Conservation (phyloP, 306 rosid genomes). For the Vicia villosa region DNA sequence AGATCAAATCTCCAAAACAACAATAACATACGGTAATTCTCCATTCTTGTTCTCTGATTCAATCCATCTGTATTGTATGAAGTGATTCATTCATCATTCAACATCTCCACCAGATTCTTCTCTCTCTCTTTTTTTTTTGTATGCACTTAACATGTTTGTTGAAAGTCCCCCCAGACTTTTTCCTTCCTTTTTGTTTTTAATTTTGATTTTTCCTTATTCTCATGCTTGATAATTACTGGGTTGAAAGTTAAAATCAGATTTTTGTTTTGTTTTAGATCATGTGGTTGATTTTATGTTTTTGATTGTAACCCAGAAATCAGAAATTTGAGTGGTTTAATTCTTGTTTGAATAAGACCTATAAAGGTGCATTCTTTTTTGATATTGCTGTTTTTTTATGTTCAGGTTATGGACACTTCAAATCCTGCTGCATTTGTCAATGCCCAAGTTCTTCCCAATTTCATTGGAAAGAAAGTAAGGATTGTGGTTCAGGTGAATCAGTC, state of each 20-base stretch:
- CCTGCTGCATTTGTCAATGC: slow-evolving; percentile 59
- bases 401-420: slow-evolving; percentile 55
- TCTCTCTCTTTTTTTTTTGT: not conserved
- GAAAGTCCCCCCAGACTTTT: slow-evolving; percentile 18
- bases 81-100: not conserved
- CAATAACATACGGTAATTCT: not conserved
- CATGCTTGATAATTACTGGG: not conserved
- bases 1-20: not conserved
- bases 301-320: not conserved
- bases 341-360: not conserved
- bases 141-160: slow-evolving; percentile 38
- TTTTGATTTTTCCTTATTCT: not conserved
- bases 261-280: not conserved
- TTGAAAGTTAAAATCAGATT: not conserved
- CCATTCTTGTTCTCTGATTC: not conserved
- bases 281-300: not conserved
- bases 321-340: not conserved
- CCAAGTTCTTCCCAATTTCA: slow-evolving; percentile 42
- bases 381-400: not conserved
- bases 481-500: slow-evolving; percentile 54
- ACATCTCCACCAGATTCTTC: not conserved
- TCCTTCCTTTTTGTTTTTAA: not conserved
- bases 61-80: not conserved
- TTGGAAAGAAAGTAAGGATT: slow-evolving; percentile 54
- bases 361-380: slow-evolving; percentile 5